Evolutionary conservation across 2,329 filamentous ascomycete species (phyloP), one percentile per base, ranked within the genome.

Genomic region (Neonectria punicea): DNA sequence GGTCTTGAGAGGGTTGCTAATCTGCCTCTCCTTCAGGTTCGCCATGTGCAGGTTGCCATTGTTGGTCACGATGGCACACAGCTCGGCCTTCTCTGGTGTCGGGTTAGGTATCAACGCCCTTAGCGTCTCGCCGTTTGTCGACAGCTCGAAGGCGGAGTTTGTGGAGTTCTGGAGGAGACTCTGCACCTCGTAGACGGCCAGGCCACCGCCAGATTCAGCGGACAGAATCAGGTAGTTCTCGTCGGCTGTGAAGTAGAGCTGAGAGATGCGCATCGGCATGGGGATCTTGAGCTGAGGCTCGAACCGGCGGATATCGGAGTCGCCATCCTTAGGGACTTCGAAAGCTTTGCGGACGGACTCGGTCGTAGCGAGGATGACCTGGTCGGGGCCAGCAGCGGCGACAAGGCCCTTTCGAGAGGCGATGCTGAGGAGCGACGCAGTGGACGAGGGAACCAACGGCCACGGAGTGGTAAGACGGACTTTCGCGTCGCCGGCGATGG

Each of bases 221-320:
- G 93, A 93, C 28, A 98, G 83, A 39, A 97, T 87, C 65, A 99
- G 83, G 71, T 92, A 93, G 72, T 89, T 89, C 76, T 98, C 97
- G 74, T 97, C 93, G n/a, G 93, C 88, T 1, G 93, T 95, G 78
- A 99, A 99, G 16, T 91, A 90, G 20, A 99, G 85, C 78, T 99
- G 96, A 11, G 93, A 97, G 58, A 97, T 87, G 71, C 92, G 90
- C 74, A 89, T 86, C 10, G 92, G 88, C 73, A 97, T 86, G 2
- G 89, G 83, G 7, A 98, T 86, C 64, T 85, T 91, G 56, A 92
- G 83, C 76, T 95, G 89, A 3, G 94, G 92, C 65, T 89, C 83
- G 73, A 97, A 97, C 13, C 85, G 76, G 67, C 91, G 89, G 59
- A 91, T 82, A 67, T 94, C 89, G 65, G 85, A 86, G 67, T 90